Conservation (phyloP, 1,284 basidiomycete species). For the Sanghuangporus baumii region DNA sequence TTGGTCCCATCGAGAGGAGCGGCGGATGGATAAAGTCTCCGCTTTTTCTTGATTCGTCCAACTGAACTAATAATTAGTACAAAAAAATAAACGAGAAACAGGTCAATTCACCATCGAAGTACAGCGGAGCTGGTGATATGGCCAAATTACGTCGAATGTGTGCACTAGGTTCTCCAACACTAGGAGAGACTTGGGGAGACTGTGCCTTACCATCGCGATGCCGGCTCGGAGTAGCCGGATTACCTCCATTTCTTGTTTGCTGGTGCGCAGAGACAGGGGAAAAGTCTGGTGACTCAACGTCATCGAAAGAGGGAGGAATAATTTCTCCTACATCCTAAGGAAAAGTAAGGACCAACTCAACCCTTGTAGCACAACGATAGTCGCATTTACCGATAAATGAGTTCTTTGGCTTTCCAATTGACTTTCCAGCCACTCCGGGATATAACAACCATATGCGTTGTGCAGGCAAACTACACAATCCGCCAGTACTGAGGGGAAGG, state of each 20-base stretch:
- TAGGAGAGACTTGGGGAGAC: not conserved
- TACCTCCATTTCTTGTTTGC: not conserved
- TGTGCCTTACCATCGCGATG: not conserved
- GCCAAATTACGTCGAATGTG: not conserved
- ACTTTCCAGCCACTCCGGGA: slow-evolving; percentile 14
- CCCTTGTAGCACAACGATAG: not conserved
- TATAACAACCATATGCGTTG: slow-evolving; percentile 8
- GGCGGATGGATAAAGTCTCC: not conserved
- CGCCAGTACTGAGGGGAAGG: not conserved
- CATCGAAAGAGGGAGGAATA: slow-evolving; percentile 3
- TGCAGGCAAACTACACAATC: slow-evolving; percentile 8
- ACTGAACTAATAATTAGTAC: not conserved
- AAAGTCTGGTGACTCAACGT: not conserved
- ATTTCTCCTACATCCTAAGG: not conserved
- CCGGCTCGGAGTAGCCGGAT: not conserved
- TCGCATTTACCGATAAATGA: not conserved
- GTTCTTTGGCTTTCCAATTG: not conserved
- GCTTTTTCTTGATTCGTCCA: slow-evolving; percentile 1
- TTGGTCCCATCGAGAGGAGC: not conserved
- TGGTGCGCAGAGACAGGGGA: not conserved
- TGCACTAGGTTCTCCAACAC: not conserved
- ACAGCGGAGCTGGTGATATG: not conserved
- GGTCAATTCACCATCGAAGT: not conserved
- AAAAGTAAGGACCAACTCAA: not conserved
- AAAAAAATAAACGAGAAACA: not conserved